These are phyloP conservation scores for Leptographium wingfieldii DNA, from an alignment of 2,329 filamentous ascomycete species.

Conservation along the genomic window DNA sequence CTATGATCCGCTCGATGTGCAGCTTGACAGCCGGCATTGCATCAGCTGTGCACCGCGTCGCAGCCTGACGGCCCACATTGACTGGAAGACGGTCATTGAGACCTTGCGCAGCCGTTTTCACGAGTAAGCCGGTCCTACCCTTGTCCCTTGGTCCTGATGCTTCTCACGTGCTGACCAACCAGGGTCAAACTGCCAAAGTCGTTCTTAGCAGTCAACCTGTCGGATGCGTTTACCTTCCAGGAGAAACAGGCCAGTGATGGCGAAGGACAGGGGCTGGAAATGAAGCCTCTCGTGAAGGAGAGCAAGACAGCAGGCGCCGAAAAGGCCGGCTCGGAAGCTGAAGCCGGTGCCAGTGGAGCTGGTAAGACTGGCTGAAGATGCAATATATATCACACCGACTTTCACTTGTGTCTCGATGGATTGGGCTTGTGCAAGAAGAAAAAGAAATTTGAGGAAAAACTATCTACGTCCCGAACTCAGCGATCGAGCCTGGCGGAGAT, in stretches of 20 bases:
- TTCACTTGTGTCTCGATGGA: not conserved
- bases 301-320: not conserved
- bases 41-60: conserved; percentile 88
- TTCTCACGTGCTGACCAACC: not conserved
- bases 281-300: conserved; percentile 21
- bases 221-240: conserved; percentile 48
- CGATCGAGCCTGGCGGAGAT: no score
- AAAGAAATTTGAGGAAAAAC: no score
- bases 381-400: not conserved
- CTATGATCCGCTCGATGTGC: conserved; percentile 89
- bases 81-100: conserved; percentile 97
- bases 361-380: not conserved
- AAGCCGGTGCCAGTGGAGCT: not conserved
- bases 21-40: conserved; percentile 90
- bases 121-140: conserved; percentile 46
- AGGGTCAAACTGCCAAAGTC: conserved; percentile 56
- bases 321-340: not conserved
- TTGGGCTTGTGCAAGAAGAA: not conserved
- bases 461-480: no score
- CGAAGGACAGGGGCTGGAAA: conserved; percentile 27
- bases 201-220: conserved; percentile 52
- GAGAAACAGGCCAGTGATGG: conserved; percentile 36
- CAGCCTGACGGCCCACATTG: conserved; percentile 77
- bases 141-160: not conserved
- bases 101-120: conserved; percentile 91